Conservation (phyloP, 1,284 basidiomycete species). For the Trametes pubescens region DNA sequence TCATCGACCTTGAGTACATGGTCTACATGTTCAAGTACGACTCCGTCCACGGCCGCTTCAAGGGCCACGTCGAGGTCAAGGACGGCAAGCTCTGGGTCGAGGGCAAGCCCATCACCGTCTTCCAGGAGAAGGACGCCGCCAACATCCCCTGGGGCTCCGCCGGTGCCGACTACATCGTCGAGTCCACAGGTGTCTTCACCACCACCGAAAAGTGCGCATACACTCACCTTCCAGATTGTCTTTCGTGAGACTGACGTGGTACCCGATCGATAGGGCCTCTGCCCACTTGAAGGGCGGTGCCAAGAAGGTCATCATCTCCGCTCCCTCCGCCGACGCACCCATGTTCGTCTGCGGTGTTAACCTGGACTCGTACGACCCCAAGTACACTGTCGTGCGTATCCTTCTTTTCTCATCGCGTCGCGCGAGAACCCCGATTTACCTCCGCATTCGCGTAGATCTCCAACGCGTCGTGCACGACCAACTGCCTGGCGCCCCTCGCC, state of each 20-base stretch:
- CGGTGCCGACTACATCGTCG: constrained; percentile 94
- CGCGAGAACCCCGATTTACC: constrained; percentile 12
- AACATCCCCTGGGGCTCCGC: constrained; percentile 86
- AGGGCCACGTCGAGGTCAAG: constrained; percentile 85
- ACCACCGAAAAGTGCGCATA: constrained; percentile 79
- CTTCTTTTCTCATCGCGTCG: constrained; percentile 16
- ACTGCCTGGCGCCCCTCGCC: constrained; percentile 98
- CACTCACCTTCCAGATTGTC: constrained; percentile 4
- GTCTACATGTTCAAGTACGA: constrained; percentile 99
- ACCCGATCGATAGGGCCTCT: constrained; percentile 67
- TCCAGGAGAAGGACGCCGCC: constrained; percentile 88
- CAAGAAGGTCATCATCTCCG: constrained; percentile 99
- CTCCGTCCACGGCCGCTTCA: constrained; percentile 96
- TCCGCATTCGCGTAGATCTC: constrained; percentile 70
- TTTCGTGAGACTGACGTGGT: constrained; percentile 1
- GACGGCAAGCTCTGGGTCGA: constrained; percentile 93
- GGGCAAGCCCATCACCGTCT: constrained; percentile 84
- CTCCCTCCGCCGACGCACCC: constrained; percentile 97
- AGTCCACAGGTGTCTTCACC: constrained; percentile 99
- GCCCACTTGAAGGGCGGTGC: constrained; percentile 99
- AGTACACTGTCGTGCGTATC: constrained; percentile 82
- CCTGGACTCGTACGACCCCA: constrained; percentile 92
- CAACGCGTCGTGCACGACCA: constrained; percentile 99
- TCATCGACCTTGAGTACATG: constrained; percentile 97
- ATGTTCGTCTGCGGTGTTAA: constrained; percentile 99